A percentile compares a stretch with the other conserved stretches of the same genome.
These are phyloP conservation scores for Claviceps africana DNA, from an alignment of 2,329 filamentous ascomycete genomes.

Conservation along the genomic window DNA sequence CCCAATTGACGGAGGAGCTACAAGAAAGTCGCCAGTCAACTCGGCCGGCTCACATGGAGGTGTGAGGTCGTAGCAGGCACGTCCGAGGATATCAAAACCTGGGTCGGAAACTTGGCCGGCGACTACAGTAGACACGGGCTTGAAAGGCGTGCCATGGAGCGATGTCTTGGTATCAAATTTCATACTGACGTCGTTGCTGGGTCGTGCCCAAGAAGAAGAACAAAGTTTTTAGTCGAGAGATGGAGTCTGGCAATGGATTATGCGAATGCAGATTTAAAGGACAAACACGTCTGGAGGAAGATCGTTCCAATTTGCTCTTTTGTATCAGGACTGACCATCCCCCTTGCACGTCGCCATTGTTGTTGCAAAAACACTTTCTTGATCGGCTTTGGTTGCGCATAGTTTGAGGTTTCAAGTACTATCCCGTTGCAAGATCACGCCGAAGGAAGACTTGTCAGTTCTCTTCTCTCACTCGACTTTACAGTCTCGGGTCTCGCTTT, in stretches of 20 bases:
- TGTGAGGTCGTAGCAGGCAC: slow-evolving; percentile 20
- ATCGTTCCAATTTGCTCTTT: background rate
- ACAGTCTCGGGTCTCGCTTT: background rate
- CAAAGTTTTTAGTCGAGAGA: background rate
- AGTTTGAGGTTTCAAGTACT: background rate
- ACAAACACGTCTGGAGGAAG: background rate
- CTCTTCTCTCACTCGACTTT: background rate
- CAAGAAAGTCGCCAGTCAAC: slow-evolving; percentile 8
- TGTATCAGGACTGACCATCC: background rate
- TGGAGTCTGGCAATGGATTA: background rate
- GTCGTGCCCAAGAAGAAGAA: background rate
- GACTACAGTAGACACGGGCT: background rate
- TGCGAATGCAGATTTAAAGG: background rate
- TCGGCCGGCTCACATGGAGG: slow-evolving; percentile 19
- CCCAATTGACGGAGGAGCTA: slow-evolving; percentile 5
- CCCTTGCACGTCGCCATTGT: background rate
- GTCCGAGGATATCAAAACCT: slow-evolving; percentile 8
- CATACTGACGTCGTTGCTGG: background rate
- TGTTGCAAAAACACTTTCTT: background rate
- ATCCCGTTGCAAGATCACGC: background rate
- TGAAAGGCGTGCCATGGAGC: background rate
- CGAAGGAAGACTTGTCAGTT: background rate
- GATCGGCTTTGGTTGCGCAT: background rate
- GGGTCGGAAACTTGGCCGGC: background rate
- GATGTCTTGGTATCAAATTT: background rate